Evolutionary conservation across 768 basidiomycete genomes (phyloP), one percentile per base, ranked within the genome.

Genomic region (Sutorius australiensis): DNA sequence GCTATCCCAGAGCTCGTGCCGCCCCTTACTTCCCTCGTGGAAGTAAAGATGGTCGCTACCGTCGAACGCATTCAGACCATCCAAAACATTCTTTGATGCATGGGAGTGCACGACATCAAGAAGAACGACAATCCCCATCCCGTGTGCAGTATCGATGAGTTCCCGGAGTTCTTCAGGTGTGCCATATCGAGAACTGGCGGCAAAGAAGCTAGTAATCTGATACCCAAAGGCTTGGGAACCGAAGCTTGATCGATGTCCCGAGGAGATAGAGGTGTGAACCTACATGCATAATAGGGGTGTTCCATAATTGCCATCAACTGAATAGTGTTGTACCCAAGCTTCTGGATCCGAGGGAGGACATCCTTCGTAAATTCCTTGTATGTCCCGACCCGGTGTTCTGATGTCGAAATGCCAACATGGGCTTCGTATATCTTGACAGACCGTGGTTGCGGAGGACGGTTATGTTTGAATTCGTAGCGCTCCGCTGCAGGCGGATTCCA

Each of bases 251-350:
- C 30, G n/a, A 42, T 45, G 13, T 40, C 21, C 47, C 7, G n/a
- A 21, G 19, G 19, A 51, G 17, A 37, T 16, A 21, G 31, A 46
- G 44, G 33, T 7, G 40, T 52, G 16, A 36, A 73, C 89, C 62
- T 61, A 94, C 93, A 98, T 57, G 94, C 94, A 71, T 98, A 98
- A 69, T 98, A 98, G 3, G 95, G 90, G 66, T 98, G 94, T 68
- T 97, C 94, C 92, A 97, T 95, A 54, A 97, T 78, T 14, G 92
- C 97, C 97, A 99, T 99, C 61, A 98, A 79, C 72, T 99, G 97
- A 57, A 99, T 98, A 49, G 86, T 83, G 67, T 98, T 99, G 73
- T 99, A 99, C 9, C 94, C 97, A 24, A 98, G 78, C 52, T 83
- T 83, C 68, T 86, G 85, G 68, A 99, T 98, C 56, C 95, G 79